Conservation (phyloP, 768 basidiomycete species). For the Tylopilus sp. region DNA sequence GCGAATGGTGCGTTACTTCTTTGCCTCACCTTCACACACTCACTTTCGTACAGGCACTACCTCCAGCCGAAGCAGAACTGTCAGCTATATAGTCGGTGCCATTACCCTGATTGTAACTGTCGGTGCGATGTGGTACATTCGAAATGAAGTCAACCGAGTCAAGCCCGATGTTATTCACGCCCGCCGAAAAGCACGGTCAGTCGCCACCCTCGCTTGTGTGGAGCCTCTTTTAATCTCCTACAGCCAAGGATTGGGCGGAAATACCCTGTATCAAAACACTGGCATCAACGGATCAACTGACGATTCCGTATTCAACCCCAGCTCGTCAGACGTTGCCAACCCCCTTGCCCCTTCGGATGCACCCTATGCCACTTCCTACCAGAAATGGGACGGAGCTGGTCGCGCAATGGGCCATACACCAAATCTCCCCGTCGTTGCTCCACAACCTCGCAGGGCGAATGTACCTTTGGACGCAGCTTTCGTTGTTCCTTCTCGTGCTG, state of each 20-base stretch:
- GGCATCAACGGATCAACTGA: conserved; percentile 29
- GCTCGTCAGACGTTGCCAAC: conserved; percentile 34
- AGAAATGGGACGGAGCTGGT: conserved; percentile 52
- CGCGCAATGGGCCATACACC: conserved; percentile 46
- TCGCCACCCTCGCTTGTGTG: neutral
- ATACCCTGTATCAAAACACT: conserved; percentile 28
- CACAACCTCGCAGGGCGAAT: conserved; percentile 40
- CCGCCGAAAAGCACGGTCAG: conserved; percentile 66
- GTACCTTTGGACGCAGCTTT: conserved; percentile 15
- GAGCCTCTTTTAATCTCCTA: conserved; percentile 1
- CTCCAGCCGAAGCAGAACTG: conserved; percentile 50
- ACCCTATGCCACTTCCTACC: conserved; percentile 34
- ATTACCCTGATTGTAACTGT: conserved; percentile 71
- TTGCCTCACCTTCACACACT: neutral
- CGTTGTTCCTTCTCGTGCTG: conserved; percentile 7
- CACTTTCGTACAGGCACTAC: conserved; percentile 16
- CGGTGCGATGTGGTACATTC: conserved; percentile 82
- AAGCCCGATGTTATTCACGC: conserved; percentile 68
- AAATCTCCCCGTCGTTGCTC: conserved; percentile 48
- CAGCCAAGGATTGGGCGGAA: conserved; percentile 54
- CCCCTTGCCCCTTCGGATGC: conserved; percentile 27
- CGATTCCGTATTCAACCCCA: conserved; percentile 35
- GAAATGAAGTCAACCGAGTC: conserved; percentile 60
- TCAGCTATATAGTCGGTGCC: conserved; percentile 66
- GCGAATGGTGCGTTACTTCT: conserved; percentile 27